Base-by-base conservation (phyloP, 106 monocot genomes). In the Platanthera guangdongensis region DNA sequence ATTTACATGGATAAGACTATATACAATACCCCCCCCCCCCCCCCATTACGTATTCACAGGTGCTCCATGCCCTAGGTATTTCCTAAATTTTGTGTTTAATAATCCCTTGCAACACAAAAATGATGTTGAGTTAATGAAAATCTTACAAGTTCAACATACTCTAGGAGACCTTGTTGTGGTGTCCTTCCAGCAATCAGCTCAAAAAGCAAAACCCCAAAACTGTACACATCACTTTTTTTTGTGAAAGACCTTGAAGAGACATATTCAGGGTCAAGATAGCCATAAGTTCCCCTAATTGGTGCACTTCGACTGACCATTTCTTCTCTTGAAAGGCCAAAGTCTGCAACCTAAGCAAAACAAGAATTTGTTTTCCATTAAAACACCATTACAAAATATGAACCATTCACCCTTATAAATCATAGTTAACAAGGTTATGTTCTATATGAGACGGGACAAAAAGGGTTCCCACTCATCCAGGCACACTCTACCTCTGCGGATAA, bases 221-320 rank as follows among this genome's bases (percentile, higher is more conserved):
- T 94, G 70, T 99, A 99, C 9, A 99, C 94, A 74, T 99, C 97
- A 80, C 94, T 99, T 80, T 99, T 92, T 82, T 94, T 94, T 3
- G 91, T 99, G 79, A 94, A 94, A 6, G 81, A 85, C 70, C 88
- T 84, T 59, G 94, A 86, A 28, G 93, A 92, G 46, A 99, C 74
- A 76, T 99, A 99, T 75, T 99, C 94, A 14, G 97, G 94, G 81
- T 99, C 97, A 65, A 99, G 84, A 87, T 99, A 99, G 14, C 97
- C 97, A 76, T 78, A 94, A 54, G 97, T 99, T 82, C 97, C 97
- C 57, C 86, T 79, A 22, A 99, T 79, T 28, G 94, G 80, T 64
- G 80, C 87, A 49, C 84, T 79, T 4, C 46, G 83, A 68, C 75
- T 83, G 50, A 89, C 84, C 80, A 84, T 82, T 79, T 91, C 91